phyloP scores from a whole-genome alignment of 495 filamentous ascomycete species.

The Neurospora sp. region DNA sequence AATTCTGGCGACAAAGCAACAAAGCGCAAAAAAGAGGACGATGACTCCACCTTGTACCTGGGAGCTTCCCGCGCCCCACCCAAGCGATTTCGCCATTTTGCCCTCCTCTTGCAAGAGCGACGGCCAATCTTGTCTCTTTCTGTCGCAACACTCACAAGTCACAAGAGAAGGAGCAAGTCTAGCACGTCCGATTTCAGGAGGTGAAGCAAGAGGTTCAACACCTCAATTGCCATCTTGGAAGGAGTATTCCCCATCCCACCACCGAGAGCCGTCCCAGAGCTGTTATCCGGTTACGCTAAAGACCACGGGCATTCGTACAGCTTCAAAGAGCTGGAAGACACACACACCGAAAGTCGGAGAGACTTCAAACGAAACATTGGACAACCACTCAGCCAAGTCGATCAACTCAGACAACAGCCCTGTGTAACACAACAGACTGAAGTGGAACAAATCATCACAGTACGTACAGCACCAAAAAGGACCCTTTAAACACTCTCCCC shows the following conservation, averaged over 20 bases:
- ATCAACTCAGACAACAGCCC: not conserved
- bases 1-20: conserved; percentile 24
- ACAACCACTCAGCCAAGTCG: not conserved
- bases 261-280: not conserved
- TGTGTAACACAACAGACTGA: not conserved
- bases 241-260: not conserved
- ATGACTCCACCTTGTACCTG: not conserved
- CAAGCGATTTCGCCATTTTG: conserved; percentile 23
- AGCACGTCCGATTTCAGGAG: not conserved
- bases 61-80: conserved; percentile 9
- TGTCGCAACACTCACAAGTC: not conserved
- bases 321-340: not conserved
- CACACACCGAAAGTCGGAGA: not conserved
- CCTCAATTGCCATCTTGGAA: not conserved
- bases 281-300: not conserved
- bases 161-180: conserved; percentile 6
- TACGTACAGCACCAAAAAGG: not conserved
- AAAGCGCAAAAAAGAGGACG: conserved; percentile 7
- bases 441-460: not conserved
- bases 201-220: not conserved
- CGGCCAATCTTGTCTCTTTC: not conserved
- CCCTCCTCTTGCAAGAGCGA: conserved; percentile 14
- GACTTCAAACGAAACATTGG: not conserved
- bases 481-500: conserved; percentile 1
- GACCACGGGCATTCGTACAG: not conserved